phyloP scores from a whole-genome alignment of 805 yeast species.

The Sugiyamaella mastotermitis region DNA sequence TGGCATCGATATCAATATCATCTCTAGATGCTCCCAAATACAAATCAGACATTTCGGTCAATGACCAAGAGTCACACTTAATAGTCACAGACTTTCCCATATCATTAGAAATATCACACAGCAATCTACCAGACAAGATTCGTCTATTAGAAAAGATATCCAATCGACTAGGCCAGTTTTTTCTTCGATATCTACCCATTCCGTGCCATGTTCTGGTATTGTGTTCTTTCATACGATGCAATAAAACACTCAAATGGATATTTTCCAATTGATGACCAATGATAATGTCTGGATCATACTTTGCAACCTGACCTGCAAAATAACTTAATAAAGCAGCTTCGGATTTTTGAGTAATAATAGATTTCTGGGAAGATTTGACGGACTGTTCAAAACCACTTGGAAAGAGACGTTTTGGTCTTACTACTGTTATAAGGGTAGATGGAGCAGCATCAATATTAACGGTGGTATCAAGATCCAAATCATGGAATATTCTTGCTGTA shows the following conservation, averaged over 20 bases:
- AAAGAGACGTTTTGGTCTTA: constrained; percentile 62
- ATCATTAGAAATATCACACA: constrained; percentile 91
- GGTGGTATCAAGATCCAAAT: constrained; percentile 71
- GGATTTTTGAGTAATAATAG: constrained; percentile 50
- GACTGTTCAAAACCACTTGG: constrained; percentile 71
- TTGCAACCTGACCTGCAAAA: constrained; percentile 63
- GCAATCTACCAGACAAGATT: constrained; percentile 73
- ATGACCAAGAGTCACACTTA: constrained; percentile 92
- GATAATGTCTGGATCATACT: constrained; percentile 87
- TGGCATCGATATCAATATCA: constrained; percentile 69
- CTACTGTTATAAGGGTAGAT: constrained; percentile 58
- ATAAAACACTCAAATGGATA: constrained; percentile 68
- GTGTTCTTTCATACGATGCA: constrained; percentile 73
- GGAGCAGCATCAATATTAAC: constrained; percentile 57
- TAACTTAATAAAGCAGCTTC: constrained; percentile 72
- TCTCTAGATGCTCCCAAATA: constrained; percentile 62
- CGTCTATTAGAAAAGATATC: constrained; percentile 40
- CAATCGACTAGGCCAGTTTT: constrained; percentile 67
- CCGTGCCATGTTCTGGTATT: constrained; percentile 51
- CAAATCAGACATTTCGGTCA: constrained; percentile 82
- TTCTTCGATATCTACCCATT: constrained; percentile 73
- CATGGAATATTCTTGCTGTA: constrained; percentile 63
- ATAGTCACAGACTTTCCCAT: constrained; percentile 88
- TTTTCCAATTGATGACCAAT: constrained; percentile 83
- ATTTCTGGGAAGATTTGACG: constrained; percentile 41